phyloP scores from a whole-genome alignment of 108 stramenopile genomes.

The Nitzschia sp. region DNA sequence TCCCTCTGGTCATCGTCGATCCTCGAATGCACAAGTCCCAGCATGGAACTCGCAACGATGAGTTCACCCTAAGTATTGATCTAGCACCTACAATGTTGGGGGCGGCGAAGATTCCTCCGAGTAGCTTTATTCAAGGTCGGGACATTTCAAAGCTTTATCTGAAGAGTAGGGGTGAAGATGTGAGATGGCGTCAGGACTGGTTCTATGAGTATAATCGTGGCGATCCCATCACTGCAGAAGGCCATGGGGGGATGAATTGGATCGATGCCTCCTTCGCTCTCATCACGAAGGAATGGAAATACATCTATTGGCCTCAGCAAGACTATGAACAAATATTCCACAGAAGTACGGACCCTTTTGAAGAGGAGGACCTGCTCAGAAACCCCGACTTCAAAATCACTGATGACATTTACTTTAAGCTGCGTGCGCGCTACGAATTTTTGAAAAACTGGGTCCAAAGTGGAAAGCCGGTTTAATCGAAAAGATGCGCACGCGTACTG shows the following conservation, averaged over 20 bases:
- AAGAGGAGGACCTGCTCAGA: constrained; percentile 70
- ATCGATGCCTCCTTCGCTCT: constrained; percentile 80
- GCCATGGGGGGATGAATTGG: constrained; percentile 20
- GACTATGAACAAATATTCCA: constrained; percentile 81
- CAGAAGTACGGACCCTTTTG: constrained; percentile 69
- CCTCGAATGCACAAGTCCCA: constrained; percentile 70
- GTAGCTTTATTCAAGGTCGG: constrained; percentile 70
- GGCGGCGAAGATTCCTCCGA: constrained; percentile 58
- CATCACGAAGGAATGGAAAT: constrained; percentile 75
- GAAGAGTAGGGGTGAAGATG: neutral
- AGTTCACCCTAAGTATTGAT: constrained; percentile 78
- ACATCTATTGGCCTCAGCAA: constrained; percentile 83
- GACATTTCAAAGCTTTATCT: constrained; percentile 75
- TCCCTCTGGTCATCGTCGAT: constrained; percentile 79
- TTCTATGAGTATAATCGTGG: constrained; percentile 71
- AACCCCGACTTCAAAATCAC: constrained; percentile 19
- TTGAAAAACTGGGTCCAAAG: constrained; percentile 39
- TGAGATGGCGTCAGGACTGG: constrained; percentile 72
- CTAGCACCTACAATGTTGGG: constrained; percentile 76
- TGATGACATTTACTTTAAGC: constrained; percentile 18
- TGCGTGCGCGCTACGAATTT: constrained; percentile 30
- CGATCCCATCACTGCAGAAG: constrained; percentile 29
- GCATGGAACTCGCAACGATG: constrained; percentile 60
- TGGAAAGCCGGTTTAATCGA: constrained; percentile 21
- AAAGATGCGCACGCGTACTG: no score